Conservation (phyloP, 2,329 filamentous ascomycete genomes). For the Xylariaceae sp. region DNA sequence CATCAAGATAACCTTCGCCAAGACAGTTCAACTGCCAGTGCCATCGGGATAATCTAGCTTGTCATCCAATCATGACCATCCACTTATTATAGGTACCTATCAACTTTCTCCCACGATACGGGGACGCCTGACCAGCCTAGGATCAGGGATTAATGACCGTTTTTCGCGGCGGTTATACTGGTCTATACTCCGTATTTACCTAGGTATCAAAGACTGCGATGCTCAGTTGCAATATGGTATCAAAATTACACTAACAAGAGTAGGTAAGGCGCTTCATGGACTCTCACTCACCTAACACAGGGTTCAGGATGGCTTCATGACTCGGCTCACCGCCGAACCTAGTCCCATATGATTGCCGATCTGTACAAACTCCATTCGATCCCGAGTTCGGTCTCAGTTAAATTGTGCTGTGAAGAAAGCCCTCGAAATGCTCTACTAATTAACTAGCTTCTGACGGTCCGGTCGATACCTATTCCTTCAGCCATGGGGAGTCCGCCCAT, state of each 20-base stretch:
- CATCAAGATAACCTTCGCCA: background rate
- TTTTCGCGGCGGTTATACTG: background rate
- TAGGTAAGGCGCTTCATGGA: background rate
- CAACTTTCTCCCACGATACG: background rate
- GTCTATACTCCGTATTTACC: background rate
- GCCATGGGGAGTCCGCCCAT: background rate
- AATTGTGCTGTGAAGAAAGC: background rate
- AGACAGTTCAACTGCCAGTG: background rate
- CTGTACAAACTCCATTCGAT: background rate
- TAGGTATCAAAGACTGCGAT: background rate
- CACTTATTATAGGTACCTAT: background rate
- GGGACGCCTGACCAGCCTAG: background rate
- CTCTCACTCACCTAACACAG: background rate
- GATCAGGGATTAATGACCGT: conserved; percentile 4
- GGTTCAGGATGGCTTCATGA: background rate
- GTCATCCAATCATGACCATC: background rate
- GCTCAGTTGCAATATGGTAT: background rate
- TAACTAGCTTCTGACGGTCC: background rate
- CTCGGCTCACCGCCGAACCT: background rate
- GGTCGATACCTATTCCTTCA: background rate
- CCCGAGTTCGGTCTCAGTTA: background rate
- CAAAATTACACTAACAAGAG: background rate
- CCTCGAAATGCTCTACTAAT: background rate
- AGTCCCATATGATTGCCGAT: background rate
- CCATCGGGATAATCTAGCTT: background rate